Base-by-base conservation (phyloP, 441 rosid species). In the Manihot esculenta region DNA sequence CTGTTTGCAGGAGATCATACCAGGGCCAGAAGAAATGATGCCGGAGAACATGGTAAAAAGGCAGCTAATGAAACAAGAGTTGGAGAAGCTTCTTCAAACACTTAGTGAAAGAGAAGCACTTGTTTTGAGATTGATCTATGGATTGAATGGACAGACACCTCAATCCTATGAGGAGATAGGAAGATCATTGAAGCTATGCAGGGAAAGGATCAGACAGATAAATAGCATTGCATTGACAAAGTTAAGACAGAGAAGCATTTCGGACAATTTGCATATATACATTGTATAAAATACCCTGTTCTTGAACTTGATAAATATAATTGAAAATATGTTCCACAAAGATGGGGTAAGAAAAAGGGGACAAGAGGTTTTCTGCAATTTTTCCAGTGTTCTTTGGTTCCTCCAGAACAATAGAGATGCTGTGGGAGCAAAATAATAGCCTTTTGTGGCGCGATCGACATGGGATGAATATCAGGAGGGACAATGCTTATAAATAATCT, bases 401-500 rank as follows among this genome's bases (percentile, higher is more conserved):
- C 4, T 30, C 33, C 33, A 1, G 33, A 30, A 4, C 33, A 30
- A 1, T 4, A 30, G 33, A 30, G 33, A 30, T 30, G 33, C 33
- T 4, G 4, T 30, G 33, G 4, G 33, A 30, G 33, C 33, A 30
- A 30, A 1, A 1, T 1, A 30, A 4, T 4, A 93, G 64, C 91
- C 80, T 78, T 80, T 80, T 56, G 90, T 86, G 48, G 98, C 94
- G 27, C 89, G 96, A 45, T 93, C 97, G 0, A 56, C 73, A 41
- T 71, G 64, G 6, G 97, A 58, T 84, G 75, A 21, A 74, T 62
- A 51, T 82, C 77, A 18, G 85, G 78, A 68, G 90, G 66, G 0
- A 81, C 76, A 21, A 87, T 85, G 67, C 90, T 89, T 78, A 89
- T 87, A 77, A 88, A 93, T 35, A 93, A 80, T 79, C 97, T 97